Evolutionary conservation across 768 basidiomycete species (phyloP), one percentile per base, ranked within the genome.

Genomic region (Naganishia vaughanmartiniae): DNA sequence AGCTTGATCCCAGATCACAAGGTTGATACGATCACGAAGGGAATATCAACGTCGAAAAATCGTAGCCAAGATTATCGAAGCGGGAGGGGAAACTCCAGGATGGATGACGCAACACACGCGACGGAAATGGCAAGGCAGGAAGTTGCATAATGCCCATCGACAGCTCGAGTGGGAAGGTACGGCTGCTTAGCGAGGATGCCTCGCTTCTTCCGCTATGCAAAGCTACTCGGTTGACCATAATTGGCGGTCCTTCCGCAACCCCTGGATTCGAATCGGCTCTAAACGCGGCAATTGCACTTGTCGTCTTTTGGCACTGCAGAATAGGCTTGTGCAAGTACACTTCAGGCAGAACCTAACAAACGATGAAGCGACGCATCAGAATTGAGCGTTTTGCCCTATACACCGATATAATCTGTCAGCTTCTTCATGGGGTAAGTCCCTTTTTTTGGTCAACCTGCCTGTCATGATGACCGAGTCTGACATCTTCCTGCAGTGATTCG

Each of bases 101-200:
- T 72, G 71, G 71, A 72, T 72, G 71, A 60, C 66, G 2, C 71
- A 72, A 31, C 31, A 65, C 17, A 67, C 66, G 0, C 67, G 56
- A 46, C 58, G 67, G 57, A 72, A 65, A 36, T 69, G 71, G 67
- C 60, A 67, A 46, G 72, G 72, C 39, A 51, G 72, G 36, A 73
- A 70, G 39, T 45, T 66, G 55, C 70, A 73, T 55, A 73, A 73
- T 60, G 72, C 72, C 7, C 70, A 73, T 56, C 48, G 66, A 24
- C 69, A 70, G 48, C 55, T 63, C 21, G 72, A 73, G 46, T 73
- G 72, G 72, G 72, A 73, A 53, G 72, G 72, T 0, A 56, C 70
- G 19, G 69, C 72, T 42, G 72, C 72, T 5, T 73, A 55, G 51
- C 1, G 30, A 30, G 30, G 54, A 21, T 12, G 26, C 31, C 33